Evolutionary conservation across 2,329 filamentous ascomycete species (phyloP), one percentile per base, ranked within the genome.

Genomic region (Curvularia sp.): DNA sequence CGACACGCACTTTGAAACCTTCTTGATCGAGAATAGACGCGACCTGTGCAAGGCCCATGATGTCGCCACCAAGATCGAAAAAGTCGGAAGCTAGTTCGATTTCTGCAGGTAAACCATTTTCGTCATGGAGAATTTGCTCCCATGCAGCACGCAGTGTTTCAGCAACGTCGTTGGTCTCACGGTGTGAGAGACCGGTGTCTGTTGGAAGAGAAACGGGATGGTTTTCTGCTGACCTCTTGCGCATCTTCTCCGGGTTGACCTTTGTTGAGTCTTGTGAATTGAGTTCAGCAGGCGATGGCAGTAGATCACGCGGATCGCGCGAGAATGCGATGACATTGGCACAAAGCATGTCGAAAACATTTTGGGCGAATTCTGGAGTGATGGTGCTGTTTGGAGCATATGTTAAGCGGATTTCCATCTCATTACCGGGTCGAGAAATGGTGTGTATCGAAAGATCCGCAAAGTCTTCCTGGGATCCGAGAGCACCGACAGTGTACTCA

Each of bases 291-390:
- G 65, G 70, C 1, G 66, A 65, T 2, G 69, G 69, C 6, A 74
- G 62, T 1, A 66, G 57, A n/a, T 69, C 67, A 49, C 73, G 65
- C 5, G 70, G 72, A 41, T 73, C 64, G 28, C 68, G 63, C 0
- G 69, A 64, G 50, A 76, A 73, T 3, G 64, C 64, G 7, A 66
- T 60, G 41, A 68, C 58, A 26, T 70, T 74, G 8, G 59, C 51
- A 55, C 72, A 74, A 1, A 76, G 66, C 61, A 69, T 68, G 13
- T 75, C 71, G 42, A 75, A 72, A 51, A 84, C 80, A 70, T 85
- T 83, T 62, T 82, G 81, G 4, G 71, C 73, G 61, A 84, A 85
- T 42, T 80, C 83, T 10, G 79, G 78, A 49, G 83, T 81, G 65
- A 86, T 80, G 38, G 83, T 84, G 64, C 66, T 72, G 50, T 73